Percentiles rank a stretch among this genome's conserved stretches.
These are phyloP conservation scores for Coemansia sp. DNA, from an alignment of 192 early-diverging fungal genomes.

Conservation along the genomic window DNA sequence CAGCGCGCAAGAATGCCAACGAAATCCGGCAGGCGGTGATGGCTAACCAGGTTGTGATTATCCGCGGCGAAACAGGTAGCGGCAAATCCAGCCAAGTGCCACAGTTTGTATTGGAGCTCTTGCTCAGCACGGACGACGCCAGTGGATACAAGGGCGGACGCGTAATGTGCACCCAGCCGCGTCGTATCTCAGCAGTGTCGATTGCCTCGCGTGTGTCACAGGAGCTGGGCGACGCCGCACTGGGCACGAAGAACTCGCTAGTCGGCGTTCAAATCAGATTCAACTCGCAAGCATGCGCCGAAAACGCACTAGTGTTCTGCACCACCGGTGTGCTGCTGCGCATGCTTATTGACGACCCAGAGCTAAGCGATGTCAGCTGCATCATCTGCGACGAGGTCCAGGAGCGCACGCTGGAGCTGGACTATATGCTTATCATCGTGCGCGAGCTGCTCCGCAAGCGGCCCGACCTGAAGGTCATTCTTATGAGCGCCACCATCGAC, in stretches of 20 bases:
- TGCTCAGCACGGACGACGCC: constrained; percentile 50
- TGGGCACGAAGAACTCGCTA: constrained; percentile 17
- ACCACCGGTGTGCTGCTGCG: constrained; percentile 66
- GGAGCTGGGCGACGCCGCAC: constrained; percentile 53
- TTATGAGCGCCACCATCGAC: constrained; percentile 92
- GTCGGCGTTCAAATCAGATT: constrained; percentile 64
- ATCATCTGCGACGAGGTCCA: constrained; percentile 89
- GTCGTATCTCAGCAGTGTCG: constrained; percentile 70
- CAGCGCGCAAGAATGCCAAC: constrained; percentile 9
- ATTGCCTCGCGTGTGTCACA: constrained; percentile 61
- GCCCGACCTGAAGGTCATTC: constrained; percentile 62
- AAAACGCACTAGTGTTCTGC: constrained; percentile 66
- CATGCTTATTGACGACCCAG: constrained; percentile 40
- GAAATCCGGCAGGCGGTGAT: constrained; percentile 8
- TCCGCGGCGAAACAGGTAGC: constrained; percentile 50
- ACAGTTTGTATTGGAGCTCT: constrained; percentile 72
- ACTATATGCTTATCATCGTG: constrained; percentile 77
- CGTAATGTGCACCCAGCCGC: constrained; percentile 86
- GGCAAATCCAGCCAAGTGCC: constrained; percentile 75
- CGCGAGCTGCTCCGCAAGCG: constrained; percentile 64
- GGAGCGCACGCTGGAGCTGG: constrained; percentile 73
- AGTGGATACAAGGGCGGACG: constrained; percentile 34
- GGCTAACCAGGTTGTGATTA: constrained; percentile 20
- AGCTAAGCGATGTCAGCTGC: constrained; percentile 19
- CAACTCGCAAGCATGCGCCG: constrained; percentile 51